Evolutionary conservation across 2,329 filamentous ascomycete genomes (phyloP), one percentile per base, ranked within the genome.

Genomic region (Colletotrichum neosansevieriae): DNA sequence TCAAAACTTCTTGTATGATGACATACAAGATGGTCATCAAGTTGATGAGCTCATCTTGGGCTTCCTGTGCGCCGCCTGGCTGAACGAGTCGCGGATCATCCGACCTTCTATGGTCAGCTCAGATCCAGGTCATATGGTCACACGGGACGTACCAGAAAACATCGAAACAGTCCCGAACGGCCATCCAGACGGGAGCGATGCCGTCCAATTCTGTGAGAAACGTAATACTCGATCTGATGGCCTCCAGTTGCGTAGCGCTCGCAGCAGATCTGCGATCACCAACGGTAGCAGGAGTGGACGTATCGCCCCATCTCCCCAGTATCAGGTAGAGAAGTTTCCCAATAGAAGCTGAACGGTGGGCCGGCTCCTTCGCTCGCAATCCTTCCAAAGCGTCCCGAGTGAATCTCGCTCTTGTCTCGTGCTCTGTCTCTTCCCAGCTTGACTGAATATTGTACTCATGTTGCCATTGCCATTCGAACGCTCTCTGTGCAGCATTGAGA

Each of bases 401-500:
- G 75, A 94, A 93, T 42, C 80, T 80, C 65, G 81, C 78, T 67
- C 86, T 84, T 58, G 83, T 82, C 67, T 88, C 85, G 29, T 86
- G 80, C 21, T 87, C 85, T 4, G 88, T 88, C 45, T 90, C 86
- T 60, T 89, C 84, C 94, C 94, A 97, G 40, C 88, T 82, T 47
- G 81, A 76, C 36, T 83, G 80, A 65, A 64, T 75, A 53, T 71
- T 76, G 57, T 64, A 81, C 68, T 88, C 85, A 21, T 85, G 83
- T 73, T 86, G 81, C 93, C 93, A 97, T 75, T 91, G 88, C 76
- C 89, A 88, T 71, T 94, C 88, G 75, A 97, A 98, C 2, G 91
- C 89, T 42, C 89, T 85, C 75, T 93, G 92, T 19, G 92, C 91
- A 60, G 90, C 88, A 60, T 92, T 87, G 56, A 98, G 84, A 74